Base-by-base conservation (phyloP, 2,329 filamentous ascomycete species). In the Cladobotryum mycophilum region DNA sequence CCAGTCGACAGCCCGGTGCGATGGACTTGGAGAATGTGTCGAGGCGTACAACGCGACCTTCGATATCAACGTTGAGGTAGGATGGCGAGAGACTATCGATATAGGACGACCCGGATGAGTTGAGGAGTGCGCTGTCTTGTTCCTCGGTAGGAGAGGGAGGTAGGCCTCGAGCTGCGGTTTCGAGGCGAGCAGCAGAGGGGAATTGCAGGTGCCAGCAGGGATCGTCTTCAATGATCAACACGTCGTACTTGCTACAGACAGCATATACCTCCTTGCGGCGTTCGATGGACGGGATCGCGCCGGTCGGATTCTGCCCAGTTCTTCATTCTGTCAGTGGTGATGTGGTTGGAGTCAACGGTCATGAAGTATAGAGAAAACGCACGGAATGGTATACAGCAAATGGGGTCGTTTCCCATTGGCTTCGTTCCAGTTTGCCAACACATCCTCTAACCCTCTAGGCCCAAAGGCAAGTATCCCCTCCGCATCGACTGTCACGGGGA, bases 171-270 rank as follows among this genome's bases (percentile, higher is more conserved):
- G 76, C 73, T 61, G 76, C 73, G 59, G 79, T 73, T 63, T 81
- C 72, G 44, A 69, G 68, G 22, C 63, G 43, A 48, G 73, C 79
- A 0, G 87, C 84, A 1, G 87, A 87, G 0, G 89, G 89, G 67
- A 82, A 96, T 66, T 96, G 92, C 8, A 97, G 76, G 67, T 93
- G 92, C 88, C 89, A 96, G 72, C 96, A 96, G 5, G 92, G 92
- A 55, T 96, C 91, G 61, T 97, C 92, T 68, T 97, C 92, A 55
- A 95, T 72, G 57, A 96, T 96, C 61, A 96, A 80, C 55, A 96
- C 80, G 67, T 96, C 90, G 70, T 89, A 95, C 64, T 85, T 80
- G 65, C 83, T 83, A 69, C 88, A 93, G 13, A 96, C 66, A 15
- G 78, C 80, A 64, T 96, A 96, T 25, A 96, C 78, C 47, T 90